These are phyloP conservation scores for Danielia reshetovae DNA, from an alignment of 805 yeast species.

Conservation along the genomic window DNA sequence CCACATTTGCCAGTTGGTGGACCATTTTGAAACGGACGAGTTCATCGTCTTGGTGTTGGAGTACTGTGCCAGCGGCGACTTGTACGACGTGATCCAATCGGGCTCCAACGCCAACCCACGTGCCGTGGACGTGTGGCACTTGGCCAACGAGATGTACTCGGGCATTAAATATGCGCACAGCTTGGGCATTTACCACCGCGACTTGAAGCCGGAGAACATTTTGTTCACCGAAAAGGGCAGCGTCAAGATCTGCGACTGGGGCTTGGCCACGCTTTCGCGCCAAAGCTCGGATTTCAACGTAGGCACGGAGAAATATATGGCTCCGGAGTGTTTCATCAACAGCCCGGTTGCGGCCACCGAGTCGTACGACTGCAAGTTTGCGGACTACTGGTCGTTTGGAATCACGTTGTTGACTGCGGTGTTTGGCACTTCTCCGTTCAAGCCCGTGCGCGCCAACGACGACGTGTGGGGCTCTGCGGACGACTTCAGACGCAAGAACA, in stretches of 20 bases:
- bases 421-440: slow-evolving; percentile 53
- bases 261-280: slow-evolving; percentile 45
- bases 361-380: slow-evolving; percentile 39
- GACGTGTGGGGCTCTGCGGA: slow-evolving; percentile 6
- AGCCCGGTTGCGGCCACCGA: slow-evolving; percentile 9
- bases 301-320: slow-evolving; percentile 60
- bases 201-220: slow-evolving; percentile 71
- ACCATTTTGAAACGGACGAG: slow-evolving; percentile 51
- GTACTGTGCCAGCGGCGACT: slow-evolving; percentile 62
- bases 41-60: slow-evolving; percentile 59
- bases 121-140: slow-evolving; percentile 29
- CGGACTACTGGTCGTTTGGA: slow-evolving; percentile 57
- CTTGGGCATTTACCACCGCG: slow-evolving; percentile 62
- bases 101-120: slow-evolving; percentile 10
- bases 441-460: slow-evolving; percentile 20
- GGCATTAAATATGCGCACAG: slow-evolving; percentile 56
- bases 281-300: slow-evolving; percentile 35
- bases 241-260: slow-evolving; percentile 72
- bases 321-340: slow-evolving; percentile 44
- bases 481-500: slow-evolving; percentile 6
- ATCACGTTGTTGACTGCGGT: slow-evolving; percentile 46
- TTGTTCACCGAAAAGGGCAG: slow-evolving; percentile 48
- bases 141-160: slow-evolving; percentile 47
- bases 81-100: slow-evolving; percentile 52
- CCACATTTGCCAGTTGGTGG: slow-evolving; percentile 56